Evolutionary conservation across 2,329 filamentous ascomycete species (phyloP).

Genomic region (Rhynchosporium secalis): DNA sequence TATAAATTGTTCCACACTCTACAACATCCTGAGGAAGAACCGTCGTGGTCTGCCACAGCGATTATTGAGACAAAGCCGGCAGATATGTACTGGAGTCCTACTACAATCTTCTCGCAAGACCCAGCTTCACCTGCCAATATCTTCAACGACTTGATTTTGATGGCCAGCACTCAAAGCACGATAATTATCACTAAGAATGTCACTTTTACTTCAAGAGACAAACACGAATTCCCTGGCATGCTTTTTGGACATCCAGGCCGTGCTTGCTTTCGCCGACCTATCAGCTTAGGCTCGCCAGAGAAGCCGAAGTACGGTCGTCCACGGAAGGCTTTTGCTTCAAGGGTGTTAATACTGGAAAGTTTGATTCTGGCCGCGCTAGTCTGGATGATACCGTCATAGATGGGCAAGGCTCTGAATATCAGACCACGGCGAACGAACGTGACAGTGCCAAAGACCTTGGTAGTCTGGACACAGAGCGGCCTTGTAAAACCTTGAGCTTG

Average conservation of each 20-base stretch:
- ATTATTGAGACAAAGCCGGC: neutral
- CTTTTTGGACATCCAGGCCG: neutral
- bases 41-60: too few species aligned
- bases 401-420: neutral
- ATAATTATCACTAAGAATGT: neutral
- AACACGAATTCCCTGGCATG: neutral
- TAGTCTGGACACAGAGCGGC: neutral
- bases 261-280: neutral
- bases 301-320: neutral
- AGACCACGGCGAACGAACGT: neutral
- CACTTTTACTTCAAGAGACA: neutral
- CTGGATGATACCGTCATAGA: neutral
- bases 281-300: neutral
- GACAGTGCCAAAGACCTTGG: neutral
- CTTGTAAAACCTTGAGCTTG: neutral
- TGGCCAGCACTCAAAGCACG: neutral
- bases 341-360: neutral
- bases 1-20: neutral
- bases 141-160: neutral
- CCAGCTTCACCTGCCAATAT: neutral
- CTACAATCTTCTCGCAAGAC: neutral
- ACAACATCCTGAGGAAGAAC: too few species aligned
- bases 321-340: neutral
- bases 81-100: neutral
- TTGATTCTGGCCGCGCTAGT: neutral